Percentiles rank a stretch among this genome's conserved stretches.
These are phyloP conservation scores for Heliosperma pusillum DNA, from an alignment of 148 eudicot species.

Conservation along the genomic window DNA sequence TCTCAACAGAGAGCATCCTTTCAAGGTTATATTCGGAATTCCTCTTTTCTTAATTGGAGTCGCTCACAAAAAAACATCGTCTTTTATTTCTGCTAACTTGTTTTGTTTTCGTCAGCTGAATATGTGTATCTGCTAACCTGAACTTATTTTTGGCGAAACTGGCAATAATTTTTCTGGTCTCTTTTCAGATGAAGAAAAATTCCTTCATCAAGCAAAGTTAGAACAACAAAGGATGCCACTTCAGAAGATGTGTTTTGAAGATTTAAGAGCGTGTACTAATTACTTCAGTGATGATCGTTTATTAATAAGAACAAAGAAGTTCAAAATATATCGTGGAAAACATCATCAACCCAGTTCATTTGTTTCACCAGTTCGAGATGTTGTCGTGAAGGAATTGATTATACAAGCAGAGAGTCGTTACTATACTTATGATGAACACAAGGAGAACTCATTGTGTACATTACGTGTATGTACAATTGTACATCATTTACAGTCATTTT, in stretches of 20 bases:
- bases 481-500: too few species aligned
- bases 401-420: background rate
- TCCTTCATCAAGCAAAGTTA: background rate
- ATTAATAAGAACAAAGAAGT: background rate
- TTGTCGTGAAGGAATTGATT: slow-evolving; percentile 1
- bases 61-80: background rate
- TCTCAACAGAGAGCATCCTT: background rate
- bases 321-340: background rate
- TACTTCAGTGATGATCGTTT: background rate
- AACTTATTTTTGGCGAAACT: background rate
- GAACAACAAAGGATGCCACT: background rate
- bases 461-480: background rate
- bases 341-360: background rate
- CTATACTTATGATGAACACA: background rate
- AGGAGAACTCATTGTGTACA: background rate
- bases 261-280: background rate
- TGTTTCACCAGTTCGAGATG: background rate
- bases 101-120: background rate
- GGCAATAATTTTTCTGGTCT: background rate
- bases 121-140: too few species aligned
- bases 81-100: background rate
- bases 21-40: background rate
- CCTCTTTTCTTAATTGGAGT: background rate
- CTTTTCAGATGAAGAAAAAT: background rate
- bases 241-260: background rate